These are phyloP conservation scores for Crithidia brevicula DNA, from an alignment of 208 protist genomes.

Conservation along the genomic window DNA sequence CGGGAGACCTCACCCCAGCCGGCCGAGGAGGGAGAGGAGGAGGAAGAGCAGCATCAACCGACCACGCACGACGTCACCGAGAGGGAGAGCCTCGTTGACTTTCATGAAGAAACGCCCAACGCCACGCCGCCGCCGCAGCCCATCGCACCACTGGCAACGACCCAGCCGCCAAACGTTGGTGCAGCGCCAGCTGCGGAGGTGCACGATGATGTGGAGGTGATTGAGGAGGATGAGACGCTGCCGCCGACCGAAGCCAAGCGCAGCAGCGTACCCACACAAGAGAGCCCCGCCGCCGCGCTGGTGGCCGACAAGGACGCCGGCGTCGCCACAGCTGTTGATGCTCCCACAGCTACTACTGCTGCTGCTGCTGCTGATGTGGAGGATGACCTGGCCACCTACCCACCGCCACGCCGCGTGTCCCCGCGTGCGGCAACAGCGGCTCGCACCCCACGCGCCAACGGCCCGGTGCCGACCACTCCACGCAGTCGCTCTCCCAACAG, in stretches of 20 bases:
- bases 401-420: constrained; percentile 25
- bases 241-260: constrained; percentile 11
- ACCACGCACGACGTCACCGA: not conserved
- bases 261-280: not conserved
- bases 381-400: not conserved
- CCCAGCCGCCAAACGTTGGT: not conserved
- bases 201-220: not conserved
- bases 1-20: not conserved
- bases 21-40: no score
- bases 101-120: constrained; percentile 15
- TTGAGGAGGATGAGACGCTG: not conserved
- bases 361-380: not conserved
- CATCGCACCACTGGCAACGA: not conserved
- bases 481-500: constrained; percentile 27
- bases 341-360: not conserved
- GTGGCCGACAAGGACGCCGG: no score
- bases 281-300: not conserved
- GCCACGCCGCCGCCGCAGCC: constrained; percentile 2
- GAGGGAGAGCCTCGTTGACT: constrained; percentile 3
- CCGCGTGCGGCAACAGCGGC: constrained; percentile 20
- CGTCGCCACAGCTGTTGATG: not conserved
- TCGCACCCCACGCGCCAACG: constrained; percentile 13
- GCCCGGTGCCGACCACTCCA: constrained; percentile 18
- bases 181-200: not conserved
- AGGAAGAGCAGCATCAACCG: no score